A percentile compares a stretch with the other conserved stretches of the same genome.
Conservation (phyloP, 352 stramenopile genomes). For the Thalassiosira oceanica region DNA sequence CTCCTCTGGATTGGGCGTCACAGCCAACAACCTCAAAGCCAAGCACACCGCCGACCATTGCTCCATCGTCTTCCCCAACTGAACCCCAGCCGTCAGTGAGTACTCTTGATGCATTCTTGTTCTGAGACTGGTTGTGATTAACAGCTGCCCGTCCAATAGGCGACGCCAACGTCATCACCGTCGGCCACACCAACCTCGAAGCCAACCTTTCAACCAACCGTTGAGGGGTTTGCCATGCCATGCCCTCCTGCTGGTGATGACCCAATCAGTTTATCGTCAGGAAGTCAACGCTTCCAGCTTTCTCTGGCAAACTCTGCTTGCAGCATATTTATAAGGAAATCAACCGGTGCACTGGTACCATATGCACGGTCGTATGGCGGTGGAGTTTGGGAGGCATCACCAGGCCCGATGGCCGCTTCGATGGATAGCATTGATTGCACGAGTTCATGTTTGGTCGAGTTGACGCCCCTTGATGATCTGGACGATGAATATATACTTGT, state of each 20-base stretch:
- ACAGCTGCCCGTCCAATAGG: neutral
- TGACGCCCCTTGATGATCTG: slow-evolving; percentile 22
- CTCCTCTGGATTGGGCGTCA: too few species aligned
- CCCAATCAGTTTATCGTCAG: neutral
- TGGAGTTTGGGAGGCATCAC: slow-evolving; percentile 54
- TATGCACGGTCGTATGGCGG: slow-evolving; percentile 59
- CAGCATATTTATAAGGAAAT: slow-evolving; percentile 39
- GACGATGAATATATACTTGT: slow-evolving; percentile 48
- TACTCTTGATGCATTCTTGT: too few species aligned
- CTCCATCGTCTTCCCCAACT: too few species aligned
- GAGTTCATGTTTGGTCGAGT: slow-evolving; percentile 6
- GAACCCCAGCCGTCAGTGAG: too few species aligned
- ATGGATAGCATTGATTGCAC: slow-evolving; percentile 15
- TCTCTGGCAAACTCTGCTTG: slow-evolving; percentile 11
- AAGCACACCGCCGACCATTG: too few species aligned
- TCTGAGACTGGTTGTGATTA: too few species aligned
- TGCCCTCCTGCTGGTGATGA: slow-evolving; percentile 12
- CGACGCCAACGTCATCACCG: neutral
- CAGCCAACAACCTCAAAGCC: too few species aligned
- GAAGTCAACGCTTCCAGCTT: slow-evolving; percentile 7
- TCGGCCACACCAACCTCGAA: neutral
- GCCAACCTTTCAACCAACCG: neutral
- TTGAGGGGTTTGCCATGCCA: neutral
- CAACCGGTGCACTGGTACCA: slow-evolving; percentile 38
- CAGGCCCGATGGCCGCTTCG: slow-evolving; percentile 32